Percentiles rank a stretch among this genome's conserved stretches.
Conservation (phyloP, 179 eudicot genomes). For the Beta macrorhiza region DNA sequence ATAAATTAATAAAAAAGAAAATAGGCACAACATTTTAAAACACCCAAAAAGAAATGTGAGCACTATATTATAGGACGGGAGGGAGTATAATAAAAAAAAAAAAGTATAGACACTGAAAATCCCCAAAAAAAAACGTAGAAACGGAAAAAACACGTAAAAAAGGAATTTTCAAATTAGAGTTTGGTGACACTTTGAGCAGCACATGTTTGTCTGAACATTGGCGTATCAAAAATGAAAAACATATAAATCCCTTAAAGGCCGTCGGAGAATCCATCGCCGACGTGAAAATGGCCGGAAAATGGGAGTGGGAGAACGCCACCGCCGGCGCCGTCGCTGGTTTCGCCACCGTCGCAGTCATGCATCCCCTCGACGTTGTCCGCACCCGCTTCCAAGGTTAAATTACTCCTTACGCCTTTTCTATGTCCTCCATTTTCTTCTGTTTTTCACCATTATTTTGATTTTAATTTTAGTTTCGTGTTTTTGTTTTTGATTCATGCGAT, state of each 20-base stretch:
- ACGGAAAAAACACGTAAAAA: too few species aligned
- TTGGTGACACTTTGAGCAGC: too few species aligned
- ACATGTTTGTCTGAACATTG: not conserved
- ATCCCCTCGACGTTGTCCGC: slow-evolving; percentile 97
- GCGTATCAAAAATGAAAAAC: not conserved
- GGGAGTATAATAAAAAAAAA: too few species aligned
- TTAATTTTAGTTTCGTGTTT: not conserved
- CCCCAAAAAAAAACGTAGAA: too few species aligned
- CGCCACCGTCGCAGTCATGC: slow-evolving; percentile 74
- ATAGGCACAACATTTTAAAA: too few species aligned
- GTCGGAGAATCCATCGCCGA: not conserved
- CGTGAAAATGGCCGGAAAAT: slow-evolving; percentile 18
- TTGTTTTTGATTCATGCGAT: not conserved
- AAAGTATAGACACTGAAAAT: too few species aligned
- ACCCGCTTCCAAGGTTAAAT: slow-evolving; percentile 82
- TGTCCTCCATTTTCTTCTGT: not conserved
- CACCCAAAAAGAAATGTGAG: too few species aligned
- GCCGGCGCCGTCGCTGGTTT: slow-evolving; percentile 86
- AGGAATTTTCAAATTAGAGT: too few species aligned
- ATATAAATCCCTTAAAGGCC: not conserved
- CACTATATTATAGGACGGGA: too few species aligned
- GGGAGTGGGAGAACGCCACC: slow-evolving; percentile 94
- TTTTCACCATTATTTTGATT: not conserved
- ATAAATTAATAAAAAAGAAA: too few species aligned
- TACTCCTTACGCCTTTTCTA: not conserved